Percentiles rank a stretch among this genome's conserved stretches.
These are phyloP conservation scores for Rhodofomes roseus DNA, from an alignment of 1,284 basidiomycete species.

Conservation along the genomic window DNA sequence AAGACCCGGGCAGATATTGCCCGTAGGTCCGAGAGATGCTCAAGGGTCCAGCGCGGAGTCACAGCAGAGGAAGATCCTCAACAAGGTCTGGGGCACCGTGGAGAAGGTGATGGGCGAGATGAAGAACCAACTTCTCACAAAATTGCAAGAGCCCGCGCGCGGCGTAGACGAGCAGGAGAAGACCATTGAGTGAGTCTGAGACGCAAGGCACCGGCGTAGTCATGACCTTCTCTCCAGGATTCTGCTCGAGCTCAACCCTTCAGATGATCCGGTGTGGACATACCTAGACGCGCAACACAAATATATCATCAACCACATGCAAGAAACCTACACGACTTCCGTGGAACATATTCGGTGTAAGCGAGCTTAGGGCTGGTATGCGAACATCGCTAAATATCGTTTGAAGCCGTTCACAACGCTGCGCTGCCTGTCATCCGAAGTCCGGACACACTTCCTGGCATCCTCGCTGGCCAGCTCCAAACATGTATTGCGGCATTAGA, in stretches of 20 bases:
- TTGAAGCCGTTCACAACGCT: constrained; percentile 42
- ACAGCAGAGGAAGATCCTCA: constrained; percentile 89
- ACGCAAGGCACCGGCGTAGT: background rate
- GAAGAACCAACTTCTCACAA: constrained; percentile 72
- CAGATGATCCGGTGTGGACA: constrained; percentile 89
- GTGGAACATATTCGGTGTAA: constrained; percentile 55
- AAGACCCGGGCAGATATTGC: constrained; percentile 80
- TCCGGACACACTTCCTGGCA: constrained; percentile 36
- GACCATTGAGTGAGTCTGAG: constrained; percentile 81
- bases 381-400: background rate
- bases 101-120: constrained; percentile 95
- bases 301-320: constrained; percentile 80
- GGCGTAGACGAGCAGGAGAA: constrained; percentile 95
- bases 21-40: constrained; percentile 55
- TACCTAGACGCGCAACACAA: constrained; percentile 94
- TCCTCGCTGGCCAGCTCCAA: constrained; percentile 54
- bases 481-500: constrained; percentile 56
- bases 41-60: constrained; percentile 53
- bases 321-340: constrained; percentile 57
- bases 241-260: constrained; percentile 76
- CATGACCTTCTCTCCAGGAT: constrained; percentile 48
- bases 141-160: constrained; percentile 76
- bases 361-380: constrained; percentile 15
- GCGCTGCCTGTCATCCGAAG: constrained; percentile 31
- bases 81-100: constrained; percentile 95